Base-by-base conservation (phyloP, 345 rosid genomes). In the Populus ilicifolia region DNA sequence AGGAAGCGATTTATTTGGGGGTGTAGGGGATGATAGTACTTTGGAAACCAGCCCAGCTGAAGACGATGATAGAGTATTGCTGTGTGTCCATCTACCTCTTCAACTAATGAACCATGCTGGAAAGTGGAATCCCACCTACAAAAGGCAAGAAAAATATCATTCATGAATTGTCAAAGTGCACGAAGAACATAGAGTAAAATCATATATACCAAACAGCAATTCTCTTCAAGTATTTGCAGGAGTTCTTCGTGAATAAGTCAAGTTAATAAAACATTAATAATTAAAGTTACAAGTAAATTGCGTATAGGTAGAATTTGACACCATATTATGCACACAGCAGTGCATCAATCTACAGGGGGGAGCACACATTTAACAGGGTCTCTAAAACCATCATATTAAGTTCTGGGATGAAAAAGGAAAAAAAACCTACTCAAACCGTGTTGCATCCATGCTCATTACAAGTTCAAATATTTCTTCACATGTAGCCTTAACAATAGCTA, bases 101-200 rank as follows among this genome's bases (percentile, higher is more conserved):
- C 99, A 81, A 96, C 99, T 83, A 96, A 88, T 81, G 93, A 88
- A 78, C 99, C 98, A 83, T 86, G 64, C 35, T 91, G 97, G 80
- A 96, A 96, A 82, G 96, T 96, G 85, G 94, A 89, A 85, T 96
- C 99, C 99, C 99, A 96, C 90, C 99, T 96, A 90, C 87, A 86
- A 62, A 77, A 83, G 25, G 43, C 10, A 76, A 46, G 10, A 30
- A 73, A 76, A 46, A 41, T 50, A 17, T 14, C 21, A 70, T n/a
- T 18, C 20, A 65, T 4, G 21, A n/a, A 4, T 0, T 12, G 21
- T 36, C 44, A 16, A 44, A 33, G 23, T 6, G 11, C 10, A 44
- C 30, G 20, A 71, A 65, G 18, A 71, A 8, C 46, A 67, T 50
- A 27, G 10, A 0, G n/a, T n/a, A 20, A 36, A 18, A 33, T 43